phyloP scores from a whole-genome alignment of 2,329 filamentous ascomycete genomes.

The Hypoxylon sp. region DNA sequence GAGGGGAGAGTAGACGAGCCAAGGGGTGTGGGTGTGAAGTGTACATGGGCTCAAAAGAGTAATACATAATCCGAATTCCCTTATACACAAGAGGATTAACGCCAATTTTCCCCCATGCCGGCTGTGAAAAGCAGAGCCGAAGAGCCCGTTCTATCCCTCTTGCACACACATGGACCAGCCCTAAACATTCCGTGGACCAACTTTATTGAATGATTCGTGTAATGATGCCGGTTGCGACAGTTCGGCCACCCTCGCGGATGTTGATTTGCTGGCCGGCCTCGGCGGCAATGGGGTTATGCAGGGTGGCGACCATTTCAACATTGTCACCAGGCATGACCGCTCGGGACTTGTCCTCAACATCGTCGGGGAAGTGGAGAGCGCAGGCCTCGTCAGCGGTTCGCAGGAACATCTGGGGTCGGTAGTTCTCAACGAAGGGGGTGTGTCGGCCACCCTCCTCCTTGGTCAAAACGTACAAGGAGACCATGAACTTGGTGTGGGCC shows the following conservation, averaged over 20 bases:
- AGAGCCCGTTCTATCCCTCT: conserved; percentile 47
- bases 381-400: conserved; percentile 89
- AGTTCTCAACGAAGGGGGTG: conserved; percentile 96
- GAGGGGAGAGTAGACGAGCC: conserved; percentile 52
- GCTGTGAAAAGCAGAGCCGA: conserved; percentile 36
- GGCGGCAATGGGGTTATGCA: conserved; percentile 87
- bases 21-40: conserved; percentile 39
- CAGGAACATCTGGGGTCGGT: conserved; percentile 96
- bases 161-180: conserved; percentile 40
- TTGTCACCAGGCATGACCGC: conserved; percentile 99
- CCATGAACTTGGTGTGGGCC: conserved; percentile 91
- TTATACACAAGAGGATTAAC: conserved; percentile 50
- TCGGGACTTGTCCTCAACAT: conserved; percentile 76
- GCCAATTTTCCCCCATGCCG: conserved; percentile 43
- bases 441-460: conserved; percentile 99
- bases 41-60: conserved; percentile 49
- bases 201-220: conserved; percentile 77
- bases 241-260: conserved; percentile 95
- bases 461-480: conserved; percentile 95
- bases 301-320: conserved; percentile 93
- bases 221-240: conserved; percentile 86
- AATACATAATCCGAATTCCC: conserved; percentile 49
- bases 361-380: conserved; percentile 88
- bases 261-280: conserved; percentile 97
- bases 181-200: conserved; percentile 10